Evolutionary conservation across 768 basidiomycete species (phyloP), one percentile per base, ranked within the genome.

Genomic region (Mycena polygramma): DNA sequence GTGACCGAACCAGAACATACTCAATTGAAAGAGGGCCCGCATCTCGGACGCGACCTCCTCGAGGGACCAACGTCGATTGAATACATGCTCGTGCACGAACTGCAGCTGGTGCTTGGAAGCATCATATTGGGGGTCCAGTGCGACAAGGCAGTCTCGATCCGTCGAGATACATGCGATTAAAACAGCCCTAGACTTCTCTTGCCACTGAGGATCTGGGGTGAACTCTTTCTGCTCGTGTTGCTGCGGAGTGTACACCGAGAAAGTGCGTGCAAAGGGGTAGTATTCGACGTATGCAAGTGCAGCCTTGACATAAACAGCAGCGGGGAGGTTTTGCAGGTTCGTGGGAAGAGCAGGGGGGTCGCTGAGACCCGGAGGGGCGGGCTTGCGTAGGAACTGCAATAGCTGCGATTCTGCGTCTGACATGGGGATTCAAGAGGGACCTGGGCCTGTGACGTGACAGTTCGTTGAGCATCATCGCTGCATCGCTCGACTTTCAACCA

Each of bases 401-500:
- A 30, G 30, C 30, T 30, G 30, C 30, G 30, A 30, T 30, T 30
- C 30, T 30, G 30, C 30, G 30, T 30, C 30, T 30, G 30, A 30
- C 30, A 30, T 30, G 30, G 30, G 30, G 30, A 6, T 30, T 30
- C 3, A n/a, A n/a, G n/a, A n/a, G n/a, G n/a, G 30, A 30, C 30
- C 30, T 2, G 30, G 30, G 30, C 30, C 30, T 2, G 30, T 30
- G 30, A 30, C 30, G 30, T 30, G 30, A 30, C 30, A 30, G 30
- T 30, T 30, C 30, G 30, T 30, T 30, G 30, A 30, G 30, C n/a
- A n/a, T n/a, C n/a, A n/a, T n/a, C 7, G 35, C 1, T 10, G 37
- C 45, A 2, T 15, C 41, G 24, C 68, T 68, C 63, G 52, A 54
- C 49, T 52, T 68, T 43, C 35, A 59, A 71, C 77, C 13, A 87